Evolutionary conservation across 177 flowering plant genomes (phyloP).

Genomic region (Telopea speciosissima): DNA sequence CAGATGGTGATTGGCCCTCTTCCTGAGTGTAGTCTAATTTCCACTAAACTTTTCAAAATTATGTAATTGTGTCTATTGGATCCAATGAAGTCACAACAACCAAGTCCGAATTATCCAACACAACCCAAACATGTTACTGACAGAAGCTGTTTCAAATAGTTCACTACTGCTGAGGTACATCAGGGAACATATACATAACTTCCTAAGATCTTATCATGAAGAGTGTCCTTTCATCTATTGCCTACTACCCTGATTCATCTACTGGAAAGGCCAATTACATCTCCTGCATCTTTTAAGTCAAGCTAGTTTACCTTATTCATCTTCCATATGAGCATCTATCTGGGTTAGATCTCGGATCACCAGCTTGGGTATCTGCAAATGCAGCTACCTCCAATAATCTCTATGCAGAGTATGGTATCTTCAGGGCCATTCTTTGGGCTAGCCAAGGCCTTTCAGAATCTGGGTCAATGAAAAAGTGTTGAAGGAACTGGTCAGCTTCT

Average conservation of each 20-base stretch:
- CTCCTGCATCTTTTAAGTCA: background rate
- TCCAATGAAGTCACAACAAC: constrained; percentile 24
- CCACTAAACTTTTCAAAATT: too few species aligned
- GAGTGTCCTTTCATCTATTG: background rate
- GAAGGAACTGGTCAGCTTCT: constrained; percentile 76
- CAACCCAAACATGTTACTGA: background rate
- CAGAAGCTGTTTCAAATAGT: background rate
- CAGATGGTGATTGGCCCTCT: too few species aligned
- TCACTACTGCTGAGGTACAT: background rate
- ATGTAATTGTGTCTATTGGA: too few species aligned
- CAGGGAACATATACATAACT: background rate
- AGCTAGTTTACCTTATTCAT: background rate
- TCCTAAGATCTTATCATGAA: background rate
- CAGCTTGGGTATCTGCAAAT: background rate
- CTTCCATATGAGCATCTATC: background rate
- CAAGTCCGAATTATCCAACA: background rate
- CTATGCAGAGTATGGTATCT: constrained; percentile 75
- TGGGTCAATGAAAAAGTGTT: constrained; percentile 73
- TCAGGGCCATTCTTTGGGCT: constrained; percentile 62
- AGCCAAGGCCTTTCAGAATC: constrained; percentile 69
- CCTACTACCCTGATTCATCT: background rate
- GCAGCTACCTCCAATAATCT: background rate
- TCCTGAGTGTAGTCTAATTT: too few species aligned
- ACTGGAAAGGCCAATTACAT: background rate
- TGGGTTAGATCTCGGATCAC: background rate